Percentiles rank a stretch among this genome's conserved stretches.
These are phyloP conservation scores for Licmophora abbreviata DNA, from an alignment of 108 stramenopile species.

Conservation along the genomic window DNA sequence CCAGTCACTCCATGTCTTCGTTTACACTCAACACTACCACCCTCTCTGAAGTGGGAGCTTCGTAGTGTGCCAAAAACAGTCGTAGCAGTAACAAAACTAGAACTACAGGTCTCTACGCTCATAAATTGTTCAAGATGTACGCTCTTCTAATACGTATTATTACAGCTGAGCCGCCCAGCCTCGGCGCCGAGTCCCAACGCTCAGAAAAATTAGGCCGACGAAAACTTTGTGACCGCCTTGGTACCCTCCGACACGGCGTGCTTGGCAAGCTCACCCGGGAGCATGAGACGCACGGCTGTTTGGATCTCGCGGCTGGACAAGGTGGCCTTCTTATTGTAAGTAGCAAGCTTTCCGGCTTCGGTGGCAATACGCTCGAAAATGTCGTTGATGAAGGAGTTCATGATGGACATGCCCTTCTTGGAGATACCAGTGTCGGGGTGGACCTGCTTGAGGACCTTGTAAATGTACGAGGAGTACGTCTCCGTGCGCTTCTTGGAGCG, in stretches of 20 bases:
- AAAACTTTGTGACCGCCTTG: constrained; percentile 64
- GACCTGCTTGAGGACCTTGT: constrained; percentile 37
- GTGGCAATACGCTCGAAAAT: constrained; percentile 79
- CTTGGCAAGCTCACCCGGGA: constrained; percentile 77
- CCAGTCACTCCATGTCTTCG: constrained; percentile 64
- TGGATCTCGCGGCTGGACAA: constrained; percentile 74
- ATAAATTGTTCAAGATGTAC: too few species aligned
- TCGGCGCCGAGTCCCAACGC: too few species aligned
- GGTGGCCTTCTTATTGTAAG: constrained; percentile 93
- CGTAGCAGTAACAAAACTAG: too few species aligned
- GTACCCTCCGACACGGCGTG: constrained; percentile 64
- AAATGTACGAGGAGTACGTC: constrained; percentile 59
- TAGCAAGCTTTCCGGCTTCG: constrained; percentile 85
- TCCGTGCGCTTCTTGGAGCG: constrained; percentile 77
- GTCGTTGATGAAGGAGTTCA: constrained; percentile 85
- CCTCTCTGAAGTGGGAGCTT: constrained; percentile 1
- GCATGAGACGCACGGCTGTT: constrained; percentile 69
- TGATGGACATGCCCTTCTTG: constrained; percentile 74
- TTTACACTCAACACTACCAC: constrained; percentile 25
- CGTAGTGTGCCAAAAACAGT: too few species aligned
- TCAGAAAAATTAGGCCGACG: constrained; percentile 39
- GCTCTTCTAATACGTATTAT: too few species aligned
- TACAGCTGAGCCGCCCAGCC: too few species aligned
- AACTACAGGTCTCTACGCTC: too few species aligned
- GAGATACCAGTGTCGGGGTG: constrained; percentile 67